These are phyloP conservation scores for Phaeosphaeriaceae sp. DNA, from an alignment of 2,329 filamentous ascomycete species.

Conservation along the genomic window DNA sequence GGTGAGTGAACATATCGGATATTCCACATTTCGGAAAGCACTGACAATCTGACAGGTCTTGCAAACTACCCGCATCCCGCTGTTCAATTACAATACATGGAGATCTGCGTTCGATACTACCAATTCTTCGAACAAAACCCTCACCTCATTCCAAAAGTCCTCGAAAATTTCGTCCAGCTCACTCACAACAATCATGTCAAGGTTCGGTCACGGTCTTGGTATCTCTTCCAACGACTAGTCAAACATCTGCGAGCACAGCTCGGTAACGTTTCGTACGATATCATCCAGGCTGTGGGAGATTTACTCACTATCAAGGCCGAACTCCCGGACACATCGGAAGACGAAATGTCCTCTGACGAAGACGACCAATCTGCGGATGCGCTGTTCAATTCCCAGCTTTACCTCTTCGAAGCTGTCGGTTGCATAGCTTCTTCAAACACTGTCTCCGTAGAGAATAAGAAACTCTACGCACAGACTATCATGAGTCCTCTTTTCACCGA, in stretches of 20 bases:
- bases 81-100: slow-evolving; percentile 96
- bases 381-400: slow-evolving; percentile 88
- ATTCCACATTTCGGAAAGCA: neutral
- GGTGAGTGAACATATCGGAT: slow-evolving; percentile 59
- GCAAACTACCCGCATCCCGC: slow-evolving; percentile 87
- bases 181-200: slow-evolving; percentile 88
- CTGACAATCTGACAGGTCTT: slow-evolving; percentile 64
- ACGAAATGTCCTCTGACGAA: slow-evolving; percentile 95
- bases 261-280: slow-evolving; percentile 86
- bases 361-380: slow-evolving; percentile 89
- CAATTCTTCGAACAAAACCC: slow-evolving; percentile 88
- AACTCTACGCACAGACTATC: slow-evolving; percentile 83
- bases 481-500: slow-evolving; percentile 90
- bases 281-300: slow-evolving; percentile 89
- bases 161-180: slow-evolving; percentile 89
- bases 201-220: slow-evolving; percentile 92
- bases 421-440: slow-evolving; percentile 83
- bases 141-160: slow-evolving; percentile 79
- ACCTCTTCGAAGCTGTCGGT: slow-evolving; percentile 92
- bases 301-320: slow-evolving; percentile 91
- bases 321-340: slow-evolving; percentile 75
- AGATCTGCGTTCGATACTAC: slow-evolving; percentile 94
- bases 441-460: slow-evolving; percentile 83
- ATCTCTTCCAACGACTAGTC: slow-evolving; percentile 90
- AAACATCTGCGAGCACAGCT: slow-evolving; percentile 85